Conservation (phyloP, 2,329 filamentous ascomycete genomes). For the Sporothrix humicola region DNA sequence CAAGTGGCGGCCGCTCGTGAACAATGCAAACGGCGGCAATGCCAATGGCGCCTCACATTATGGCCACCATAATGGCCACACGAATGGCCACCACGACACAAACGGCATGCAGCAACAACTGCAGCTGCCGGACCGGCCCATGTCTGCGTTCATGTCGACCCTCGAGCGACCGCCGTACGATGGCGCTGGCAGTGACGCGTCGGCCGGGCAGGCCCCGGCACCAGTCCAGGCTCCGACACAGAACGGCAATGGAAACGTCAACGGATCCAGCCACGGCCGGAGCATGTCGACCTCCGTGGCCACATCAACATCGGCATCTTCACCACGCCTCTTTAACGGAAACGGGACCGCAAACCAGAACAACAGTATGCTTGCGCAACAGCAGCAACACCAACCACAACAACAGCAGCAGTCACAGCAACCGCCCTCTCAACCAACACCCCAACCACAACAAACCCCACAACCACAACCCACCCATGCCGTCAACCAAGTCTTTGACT, state of each 20-base stretch:
- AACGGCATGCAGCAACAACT: slow-evolving; percentile 19
- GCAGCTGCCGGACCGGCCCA: slow-evolving; percentile 23
- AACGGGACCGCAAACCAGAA: background rate
- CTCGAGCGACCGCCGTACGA: slow-evolving; percentile 14
- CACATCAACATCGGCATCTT: background rate
- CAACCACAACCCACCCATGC: slow-evolving; percentile 35
- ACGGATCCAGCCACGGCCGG: background rate
- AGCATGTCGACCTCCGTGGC: slow-evolving; percentile 14
- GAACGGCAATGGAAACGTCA: background rate
- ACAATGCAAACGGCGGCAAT: background rate
- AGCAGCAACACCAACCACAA: slow-evolving; percentile 1
- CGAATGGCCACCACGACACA: background rate
- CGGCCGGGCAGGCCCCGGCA: background rate
- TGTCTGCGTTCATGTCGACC: background rate
- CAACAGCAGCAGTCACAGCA: background rate
- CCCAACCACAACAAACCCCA: background rate
- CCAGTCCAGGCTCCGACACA: no score
- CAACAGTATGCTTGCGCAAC: background rate
- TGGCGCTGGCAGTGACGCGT: background rate
- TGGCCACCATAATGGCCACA: background rate
- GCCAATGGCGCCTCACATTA: background rate
- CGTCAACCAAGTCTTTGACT: slow-evolving; percentile 54
- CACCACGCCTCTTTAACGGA: background rate
- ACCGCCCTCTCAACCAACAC: background rate
- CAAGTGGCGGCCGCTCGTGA: slow-evolving; percentile 49